Conservation (phyloP, 805 yeast species). For the Candida peoriensis region DNA sequence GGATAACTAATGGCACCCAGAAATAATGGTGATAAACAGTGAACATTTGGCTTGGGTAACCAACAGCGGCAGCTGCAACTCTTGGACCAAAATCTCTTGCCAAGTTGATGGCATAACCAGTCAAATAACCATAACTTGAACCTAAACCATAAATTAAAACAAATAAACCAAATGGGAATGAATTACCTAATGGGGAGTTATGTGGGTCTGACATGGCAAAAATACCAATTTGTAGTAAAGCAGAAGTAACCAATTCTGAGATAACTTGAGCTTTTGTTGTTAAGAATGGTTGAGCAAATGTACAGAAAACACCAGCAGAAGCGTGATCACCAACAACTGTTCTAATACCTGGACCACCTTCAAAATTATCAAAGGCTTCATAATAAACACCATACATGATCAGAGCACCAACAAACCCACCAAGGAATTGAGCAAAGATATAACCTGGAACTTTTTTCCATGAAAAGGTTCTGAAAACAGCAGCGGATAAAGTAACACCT, state of each 20-base stretch:
- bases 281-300: constrained; percentile 37
- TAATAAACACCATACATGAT: constrained; percentile 41
- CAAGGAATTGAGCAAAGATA: constrained; percentile 42
- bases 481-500: constrained; percentile 43
- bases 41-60: constrained; percentile 40
- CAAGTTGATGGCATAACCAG: constrained; percentile 51
- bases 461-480: constrained; percentile 47
- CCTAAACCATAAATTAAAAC: constrained; percentile 41
- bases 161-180: constrained; percentile 44
- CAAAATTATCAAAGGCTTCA: constrained; percentile 33
- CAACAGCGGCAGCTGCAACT: constrained; percentile 41
- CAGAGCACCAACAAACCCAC: constrained; percentile 43
- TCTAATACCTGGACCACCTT: constrained; percentile 27
- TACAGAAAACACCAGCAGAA: constrained; percentile 42
- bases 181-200: constrained; percentile 39
- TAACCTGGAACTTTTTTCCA: constrained; percentile 41
- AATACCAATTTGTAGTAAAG: constrained; percentile 40
- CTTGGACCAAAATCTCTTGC: constrained; percentile 56
- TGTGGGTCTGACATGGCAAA: constrained; percentile 49
- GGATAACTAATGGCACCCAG: constrained; percentile 52
- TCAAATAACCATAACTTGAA: constrained; percentile 44
- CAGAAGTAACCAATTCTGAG: constrained; percentile 42
- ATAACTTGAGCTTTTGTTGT: constrained; percentile 40
- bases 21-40: constrained; percentile 37
- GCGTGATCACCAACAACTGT: constrained; percentile 25